Evolutionary conservation across 441 rosid genomes (phyloP).

Genomic region (Jatropha multifida): DNA sequence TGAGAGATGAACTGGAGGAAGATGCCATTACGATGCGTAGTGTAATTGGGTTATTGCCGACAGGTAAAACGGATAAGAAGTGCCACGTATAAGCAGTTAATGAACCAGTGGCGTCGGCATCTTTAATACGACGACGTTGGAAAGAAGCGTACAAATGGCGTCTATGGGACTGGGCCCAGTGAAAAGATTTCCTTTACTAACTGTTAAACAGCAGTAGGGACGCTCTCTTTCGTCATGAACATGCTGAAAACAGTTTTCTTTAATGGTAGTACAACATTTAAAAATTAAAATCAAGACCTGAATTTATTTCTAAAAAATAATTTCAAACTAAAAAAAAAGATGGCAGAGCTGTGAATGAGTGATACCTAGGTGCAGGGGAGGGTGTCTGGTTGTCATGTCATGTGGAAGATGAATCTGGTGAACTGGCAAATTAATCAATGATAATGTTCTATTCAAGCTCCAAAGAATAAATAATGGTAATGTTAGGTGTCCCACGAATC

Average conservation of each 20-base stretch:
- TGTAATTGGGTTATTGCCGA: conserved; percentile 22
- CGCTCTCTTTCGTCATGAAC: neutral
- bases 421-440: neutral
- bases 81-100: conserved; percentile 15
- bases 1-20: neutral
- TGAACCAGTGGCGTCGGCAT: conserved; percentile 19
- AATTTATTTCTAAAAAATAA: too few relatives aligned
- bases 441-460: too few relatives aligned
- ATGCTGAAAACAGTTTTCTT: neutral
- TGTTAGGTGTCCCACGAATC: too few relatives aligned
- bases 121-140: conserved; percentile 27
- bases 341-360: neutral
- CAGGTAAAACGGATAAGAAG: conserved; percentile 22
- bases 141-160: neutral
- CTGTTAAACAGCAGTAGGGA: neutral
- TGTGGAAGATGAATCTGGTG: neutral
- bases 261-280: neutral
- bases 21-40: conserved; percentile 9
- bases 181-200: neutral
- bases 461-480: too few relatives aligned
- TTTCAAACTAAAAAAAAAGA: too few relatives aligned
- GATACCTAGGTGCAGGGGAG: neutral
- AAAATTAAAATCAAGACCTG: too few relatives aligned
- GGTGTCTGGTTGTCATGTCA: neutral
- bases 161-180: neutral